Evolutionary conservation across 2,329 filamentous ascomycete genomes (phyloP).

Genomic region (Sclerotinia nivalis): DNA sequence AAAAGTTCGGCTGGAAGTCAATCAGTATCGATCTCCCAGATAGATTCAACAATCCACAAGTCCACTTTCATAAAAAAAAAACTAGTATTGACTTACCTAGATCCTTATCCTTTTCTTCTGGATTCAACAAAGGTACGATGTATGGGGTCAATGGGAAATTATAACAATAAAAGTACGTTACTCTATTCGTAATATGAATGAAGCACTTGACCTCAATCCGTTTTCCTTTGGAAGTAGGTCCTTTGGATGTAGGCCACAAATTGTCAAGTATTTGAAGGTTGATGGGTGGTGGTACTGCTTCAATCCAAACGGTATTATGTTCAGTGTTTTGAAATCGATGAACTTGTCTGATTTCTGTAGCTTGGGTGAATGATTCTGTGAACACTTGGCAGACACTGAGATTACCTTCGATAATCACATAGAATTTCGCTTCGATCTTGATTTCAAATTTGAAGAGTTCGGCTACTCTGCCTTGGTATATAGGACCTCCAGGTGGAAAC

Average conservation of each 20-base stretch:
- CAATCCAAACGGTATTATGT: neutral
- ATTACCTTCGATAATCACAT: neutral
- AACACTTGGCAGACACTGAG: neutral
- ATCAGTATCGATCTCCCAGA: neutral
- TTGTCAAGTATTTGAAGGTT: neutral
- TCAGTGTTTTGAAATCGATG: neutral
- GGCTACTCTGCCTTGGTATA: neutral
- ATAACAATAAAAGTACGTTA: neutral
- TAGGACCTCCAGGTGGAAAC: neutral
- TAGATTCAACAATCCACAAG: neutral
- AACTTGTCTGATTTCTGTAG: neutral
- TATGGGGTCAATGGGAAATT: neutral
- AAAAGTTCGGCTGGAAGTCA: neutral
- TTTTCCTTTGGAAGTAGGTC: neutral
- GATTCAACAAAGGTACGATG: neutral
- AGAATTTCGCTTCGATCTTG: neutral
- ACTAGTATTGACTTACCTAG: neutral
- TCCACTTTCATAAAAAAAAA: neutral
- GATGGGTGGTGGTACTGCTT: fast-evolving
- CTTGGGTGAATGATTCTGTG: too few species aligned
- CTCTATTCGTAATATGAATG: too few species aligned
- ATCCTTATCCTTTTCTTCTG: neutral
- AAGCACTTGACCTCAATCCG: neutral
- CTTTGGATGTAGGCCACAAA: too few species aligned
- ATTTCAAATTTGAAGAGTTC: neutral